Evolutionary conservation across 129 eudicot genomes (phyloP), one percentile per base, ranked within the genome.

Genomic region (Saussurea involucrata): DNA sequence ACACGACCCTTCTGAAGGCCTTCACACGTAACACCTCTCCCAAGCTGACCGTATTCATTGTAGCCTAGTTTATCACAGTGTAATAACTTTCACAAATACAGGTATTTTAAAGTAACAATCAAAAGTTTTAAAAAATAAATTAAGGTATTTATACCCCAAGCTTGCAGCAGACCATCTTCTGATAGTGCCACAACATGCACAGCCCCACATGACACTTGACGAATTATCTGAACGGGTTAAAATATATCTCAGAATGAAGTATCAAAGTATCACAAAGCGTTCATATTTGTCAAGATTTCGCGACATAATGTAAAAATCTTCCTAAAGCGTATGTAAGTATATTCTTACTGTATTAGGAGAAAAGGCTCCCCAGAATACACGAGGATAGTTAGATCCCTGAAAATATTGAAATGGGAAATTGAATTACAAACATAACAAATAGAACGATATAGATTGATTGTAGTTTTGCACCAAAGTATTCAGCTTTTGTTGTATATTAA

Each of bases 41-140:
- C 99, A 85, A 95, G 99, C 83, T 95, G 99, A 79, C 99, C 99
- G 68, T 71, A 88, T 83, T 95, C 99, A 88, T 95, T 95, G 84
- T 95, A 95, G 83, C 99, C 99, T 95, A 89, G 78, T 85, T 85
- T 78, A 74, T 72, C 83, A 89, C 64, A 84, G 25, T 80, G 86
- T 83, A 75, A 82, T 72, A 71, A 65, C 81, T 44, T 66, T 83
- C 69, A 63, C 44, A 24, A 24, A 65, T 49, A 71, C 40, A 12
- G 36, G 63, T 6, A 24, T 69, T 44, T 61, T 20, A 1, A 8
- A 42, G 37, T 31, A 21, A 53, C 40, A 65, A 21, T 24, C 0
- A 3, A 17, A 34, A 57, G 60, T 46, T 34, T 1, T 63, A 24
- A 46, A 65, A 65, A 68, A n/a, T n/a, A n/a, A 24, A 24, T n/a